Percentiles rank a stretch among this genome's conserved stretches.
phyloP scores from a whole-genome alignment of 2,329 filamentous ascomycete genomes.

The Simplicillium sp. region DNA sequence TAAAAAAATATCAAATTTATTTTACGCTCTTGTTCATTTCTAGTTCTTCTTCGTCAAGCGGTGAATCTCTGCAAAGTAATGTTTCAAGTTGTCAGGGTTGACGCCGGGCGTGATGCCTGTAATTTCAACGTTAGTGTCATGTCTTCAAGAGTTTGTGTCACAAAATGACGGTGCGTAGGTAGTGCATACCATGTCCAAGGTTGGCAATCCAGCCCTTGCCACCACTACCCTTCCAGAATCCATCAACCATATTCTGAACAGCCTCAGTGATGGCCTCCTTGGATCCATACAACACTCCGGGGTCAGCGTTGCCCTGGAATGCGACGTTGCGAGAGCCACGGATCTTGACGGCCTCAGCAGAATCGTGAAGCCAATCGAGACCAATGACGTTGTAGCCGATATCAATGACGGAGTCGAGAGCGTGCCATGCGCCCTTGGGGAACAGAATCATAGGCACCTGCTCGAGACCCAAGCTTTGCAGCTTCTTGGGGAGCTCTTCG shows the following conservation, averaged over 20 bases:
- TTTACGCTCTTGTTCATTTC: too few species aligned
- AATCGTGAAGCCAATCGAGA: conserved; percentile 89
- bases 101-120: conserved; percentile 88
- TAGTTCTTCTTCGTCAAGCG: conserved; percentile 43
- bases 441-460: conserved; percentile 95
- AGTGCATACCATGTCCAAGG: conserved; percentile 72
- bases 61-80: conserved; percentile 91
- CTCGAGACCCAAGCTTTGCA: conserved; percentile 67
- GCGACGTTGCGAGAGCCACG: conserved; percentile 66
- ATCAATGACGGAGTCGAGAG: conserved; percentile 76
- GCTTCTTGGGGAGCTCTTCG: conserved; percentile 62
- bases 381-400: conserved; percentile 90
- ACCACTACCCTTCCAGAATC: conserved; percentile 61
- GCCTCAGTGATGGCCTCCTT: conserved; percentile 70
- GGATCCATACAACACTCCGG: conserved; percentile 82
- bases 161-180: not conserved
- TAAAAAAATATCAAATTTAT: too few species aligned
- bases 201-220: conserved; percentile 97
- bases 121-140: conserved; percentile 6
- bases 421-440: conserved; percentile 95
- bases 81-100: conserved; percentile 84
- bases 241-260: conserved; percentile 78
- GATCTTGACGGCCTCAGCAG: conserved; percentile 71
- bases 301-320: conserved; percentile 92
- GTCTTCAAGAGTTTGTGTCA: not conserved